Conservation (phyloP, 2,329 filamentous ascomycete species). For the Ceratocystis variospora region DNA sequence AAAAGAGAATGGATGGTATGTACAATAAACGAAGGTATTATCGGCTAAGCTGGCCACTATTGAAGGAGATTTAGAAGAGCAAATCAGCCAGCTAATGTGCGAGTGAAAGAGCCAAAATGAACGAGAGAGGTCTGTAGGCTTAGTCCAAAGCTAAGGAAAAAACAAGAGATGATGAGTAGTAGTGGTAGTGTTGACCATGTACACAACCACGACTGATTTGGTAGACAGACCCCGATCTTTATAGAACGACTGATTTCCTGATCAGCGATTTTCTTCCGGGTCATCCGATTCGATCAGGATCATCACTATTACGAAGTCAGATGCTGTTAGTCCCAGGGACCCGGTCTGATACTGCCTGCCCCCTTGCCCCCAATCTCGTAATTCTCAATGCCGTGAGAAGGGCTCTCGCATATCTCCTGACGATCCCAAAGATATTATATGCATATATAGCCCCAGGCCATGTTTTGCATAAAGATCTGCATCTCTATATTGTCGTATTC, state of each 20-base stretch:
- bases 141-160: background rate
- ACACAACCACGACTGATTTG: background rate
- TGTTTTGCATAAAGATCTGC: background rate
- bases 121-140: background rate
- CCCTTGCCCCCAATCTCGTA: too few relatives aligned
- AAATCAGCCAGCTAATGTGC: conserved; percentile 1
- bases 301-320: too few relatives aligned
- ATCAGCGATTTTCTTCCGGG: background rate
- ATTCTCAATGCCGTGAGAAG: too few relatives aligned
- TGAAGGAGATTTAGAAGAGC: background rate
- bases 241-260: background rate
- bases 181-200: background rate
- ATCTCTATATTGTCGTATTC: background rate
- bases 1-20: background rate
- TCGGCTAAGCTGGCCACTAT: background rate
- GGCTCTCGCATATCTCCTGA: background rate
- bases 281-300: too few relatives aligned
- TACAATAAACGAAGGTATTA: background rate
- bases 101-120: background rate
- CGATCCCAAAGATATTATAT: background rate
- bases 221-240: background rate
- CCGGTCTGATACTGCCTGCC: too few relatives aligned
- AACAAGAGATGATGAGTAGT: background rate
- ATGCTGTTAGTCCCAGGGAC: too few relatives aligned
- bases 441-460: background rate